phyloP scores from a whole-genome alignment of 2,329 filamentous ascomycete genomes.

The Curvularia sp. region DNA sequence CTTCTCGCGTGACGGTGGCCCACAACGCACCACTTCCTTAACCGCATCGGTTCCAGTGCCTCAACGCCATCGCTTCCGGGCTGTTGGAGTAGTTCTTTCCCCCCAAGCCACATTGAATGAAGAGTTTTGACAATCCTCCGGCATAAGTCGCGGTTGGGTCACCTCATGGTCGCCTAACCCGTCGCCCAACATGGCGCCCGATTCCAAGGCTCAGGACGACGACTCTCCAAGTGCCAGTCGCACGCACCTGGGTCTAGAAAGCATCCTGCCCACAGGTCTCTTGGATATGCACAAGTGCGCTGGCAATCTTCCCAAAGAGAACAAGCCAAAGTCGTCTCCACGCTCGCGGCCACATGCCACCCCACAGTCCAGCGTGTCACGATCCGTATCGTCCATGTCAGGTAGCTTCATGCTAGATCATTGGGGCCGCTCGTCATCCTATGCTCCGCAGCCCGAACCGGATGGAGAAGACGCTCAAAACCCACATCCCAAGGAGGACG shows the following conservation, averaged over 20 bases:
- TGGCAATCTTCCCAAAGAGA: conserved; percentile 23
- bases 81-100: conserved; percentile 31
- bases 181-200: conserved; percentile 29
- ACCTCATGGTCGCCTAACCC: conserved; percentile 24
- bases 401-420: conserved; percentile 46
- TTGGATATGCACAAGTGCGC: conserved; percentile 18
- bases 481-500: conserved; percentile 27
- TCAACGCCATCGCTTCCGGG: conserved; percentile 14
- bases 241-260: conserved; percentile 36
- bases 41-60: conserved; percentile 21
- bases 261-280: conserved; percentile 38
- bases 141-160: conserved; percentile 13
- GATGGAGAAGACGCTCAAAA: conserved; percentile 23
- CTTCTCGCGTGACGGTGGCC: conserved; percentile 31
- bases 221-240: conserved; percentile 30
- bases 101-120: conserved; percentile 13
- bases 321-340: conserved; percentile 27
- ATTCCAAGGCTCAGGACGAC: conserved; percentile 20
- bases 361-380: conserved; percentile 36
- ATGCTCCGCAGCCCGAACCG: conserved; percentile 17
- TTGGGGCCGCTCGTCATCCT: conserved; percentile 25
- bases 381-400: conserved; percentile 44
- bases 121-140: conserved; percentile 14
- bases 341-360: conserved; percentile 29
- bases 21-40: conserved; percentile 26